Evolutionary conservation across 139 green algal genomes (phyloP), one percentile per base, ranked within the genome.

Genomic region (Dunaliella primolecta): DNA sequence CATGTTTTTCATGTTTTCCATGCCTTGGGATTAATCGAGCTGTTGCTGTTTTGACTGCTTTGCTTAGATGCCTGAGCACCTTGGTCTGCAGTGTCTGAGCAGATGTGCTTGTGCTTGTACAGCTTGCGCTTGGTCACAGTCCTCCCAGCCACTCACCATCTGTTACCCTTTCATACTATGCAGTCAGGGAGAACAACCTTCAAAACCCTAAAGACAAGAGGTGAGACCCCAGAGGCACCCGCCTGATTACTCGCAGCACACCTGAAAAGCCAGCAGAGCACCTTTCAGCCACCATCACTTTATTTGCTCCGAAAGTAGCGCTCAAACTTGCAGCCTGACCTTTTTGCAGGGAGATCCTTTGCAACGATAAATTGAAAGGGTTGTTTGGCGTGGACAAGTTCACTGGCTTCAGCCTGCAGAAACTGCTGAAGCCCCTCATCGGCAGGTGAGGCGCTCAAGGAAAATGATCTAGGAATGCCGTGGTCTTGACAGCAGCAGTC

Each of bases 351-450:
- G 33, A 33, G n/a, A 87, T 94, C 64, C 64, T 92, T 0, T 80
- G 92, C 81, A 92, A 97, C 75, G 92, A 88, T 31, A 83, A 88
- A 38, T 84, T 96, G 31, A 86, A 89, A 36, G 88, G 72, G 33
- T 81, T 96, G n/a, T 93, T 94, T 31, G 88, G 88, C 3, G 87
- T 93, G 82, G 72, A 82, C 3, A 87, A 88, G 2, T 92, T 95
- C 89, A 32, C 81, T 84, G 88, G 35, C 24, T 96, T 94, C 76
- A 57, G 82, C 55, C 84, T 92, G 36, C 33, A 72, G 56, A 92
- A 93, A 77, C 55, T 87, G 56, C 56, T 93, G 20, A 87, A 88
- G 37, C 23, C 82, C 0, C 89, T 94, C 86, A 83, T 94, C 64
- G 1, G n/a, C n/a, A n/a, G n/a, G n/a, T n/a, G n/a, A n/a, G n/a